Evolutionary conservation across 441 rosid genomes (phyloP).

Genomic region (Brassica balearica): DNA sequence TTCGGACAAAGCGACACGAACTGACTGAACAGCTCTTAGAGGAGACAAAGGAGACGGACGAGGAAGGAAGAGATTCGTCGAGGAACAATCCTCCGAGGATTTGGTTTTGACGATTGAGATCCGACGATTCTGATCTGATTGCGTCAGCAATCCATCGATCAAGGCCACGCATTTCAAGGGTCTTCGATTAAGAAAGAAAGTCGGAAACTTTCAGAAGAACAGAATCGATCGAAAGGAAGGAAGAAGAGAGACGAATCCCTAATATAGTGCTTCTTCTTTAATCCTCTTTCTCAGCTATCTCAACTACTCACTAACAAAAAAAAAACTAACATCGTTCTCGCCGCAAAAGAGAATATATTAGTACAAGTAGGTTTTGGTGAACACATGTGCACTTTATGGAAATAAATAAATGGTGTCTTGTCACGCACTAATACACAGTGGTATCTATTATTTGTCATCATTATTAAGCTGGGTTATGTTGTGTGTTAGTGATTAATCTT

Average conservation of each 20-base stretch:
- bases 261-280: background rate
- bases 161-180: conserved; percentile 53
- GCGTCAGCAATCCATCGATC: conserved; percentile 53
- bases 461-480: background rate
- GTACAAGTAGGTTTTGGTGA: conserved; percentile 22
- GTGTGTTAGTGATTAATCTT: no score
- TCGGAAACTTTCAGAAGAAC: conserved; percentile 28
- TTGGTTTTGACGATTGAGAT: conserved; percentile 31
- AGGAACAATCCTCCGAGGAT: conserved; percentile 67
- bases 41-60: conserved; percentile 54
- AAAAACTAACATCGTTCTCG: conserved; percentile 24
- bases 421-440: background rate
- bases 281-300: no score
- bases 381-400: no score
- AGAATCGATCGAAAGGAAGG: conserved; percentile 17
- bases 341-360: conserved; percentile 20
- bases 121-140: conserved; percentile 46
- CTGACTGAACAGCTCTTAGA: conserved; percentile 22
- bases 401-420: no score
- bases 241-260: conserved; percentile 3
- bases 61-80: conserved; percentile 51
- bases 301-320: no score
- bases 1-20: conserved; percentile 37
- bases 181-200: conserved; percentile 12
- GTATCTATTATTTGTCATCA: background rate